A percentile compares a stretch with the other conserved stretches of the same genome.
phyloP scores from a whole-genome alignment of 1,284 basidiomycete genomes.

The Tilletia caries region DNA sequence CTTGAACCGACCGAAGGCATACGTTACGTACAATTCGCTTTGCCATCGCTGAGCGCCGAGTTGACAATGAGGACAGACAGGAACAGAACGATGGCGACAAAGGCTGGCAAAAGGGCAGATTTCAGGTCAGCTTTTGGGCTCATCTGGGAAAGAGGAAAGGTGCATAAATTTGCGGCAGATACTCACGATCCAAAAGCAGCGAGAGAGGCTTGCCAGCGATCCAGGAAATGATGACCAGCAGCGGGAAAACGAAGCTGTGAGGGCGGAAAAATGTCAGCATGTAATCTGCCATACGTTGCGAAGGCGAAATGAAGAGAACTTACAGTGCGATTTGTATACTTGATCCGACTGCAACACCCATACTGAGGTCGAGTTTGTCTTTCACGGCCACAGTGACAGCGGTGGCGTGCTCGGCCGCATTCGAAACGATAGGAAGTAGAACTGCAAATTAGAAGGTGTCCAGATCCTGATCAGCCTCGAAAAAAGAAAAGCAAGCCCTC shows the following conservation, averaged over 20 bases:
- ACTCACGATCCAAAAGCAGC: conserved; percentile 36
- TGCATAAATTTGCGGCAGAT: not conserved
- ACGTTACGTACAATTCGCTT: conserved; percentile 24
- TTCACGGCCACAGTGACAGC: conserved; percentile 42
- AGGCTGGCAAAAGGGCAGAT: conserved; percentile 17
- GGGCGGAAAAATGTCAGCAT: not conserved
- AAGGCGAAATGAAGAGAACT: too few relatives aligned
- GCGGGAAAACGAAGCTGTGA: conserved; percentile 35
- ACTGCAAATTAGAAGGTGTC: conserved; percentile 11
- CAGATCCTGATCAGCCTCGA: not conserved
- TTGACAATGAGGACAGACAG: conserved; percentile 40
- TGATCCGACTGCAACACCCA: conserved; percentile 40
- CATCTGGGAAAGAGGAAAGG: not conserved
- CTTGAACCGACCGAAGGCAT: not conserved
- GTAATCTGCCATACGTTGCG: too few relatives aligned
- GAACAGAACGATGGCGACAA: conserved; percentile 43
- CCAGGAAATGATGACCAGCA: conserved; percentile 45
- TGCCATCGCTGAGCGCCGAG: conserved; percentile 40
- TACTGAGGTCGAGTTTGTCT: conserved; percentile 45
- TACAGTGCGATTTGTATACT: conserved; percentile 43
- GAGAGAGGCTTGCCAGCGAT: conserved; percentile 39
- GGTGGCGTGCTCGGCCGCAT: conserved; percentile 42
- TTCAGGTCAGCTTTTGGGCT: not conserved
- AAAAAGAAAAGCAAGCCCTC: too few relatives aligned
- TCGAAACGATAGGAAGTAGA: conserved; percentile 37